Base-by-base conservation (phyloP, 2,329 filamentous ascomycete genomes). In the Ascocoryne sarcoides region DNA sequence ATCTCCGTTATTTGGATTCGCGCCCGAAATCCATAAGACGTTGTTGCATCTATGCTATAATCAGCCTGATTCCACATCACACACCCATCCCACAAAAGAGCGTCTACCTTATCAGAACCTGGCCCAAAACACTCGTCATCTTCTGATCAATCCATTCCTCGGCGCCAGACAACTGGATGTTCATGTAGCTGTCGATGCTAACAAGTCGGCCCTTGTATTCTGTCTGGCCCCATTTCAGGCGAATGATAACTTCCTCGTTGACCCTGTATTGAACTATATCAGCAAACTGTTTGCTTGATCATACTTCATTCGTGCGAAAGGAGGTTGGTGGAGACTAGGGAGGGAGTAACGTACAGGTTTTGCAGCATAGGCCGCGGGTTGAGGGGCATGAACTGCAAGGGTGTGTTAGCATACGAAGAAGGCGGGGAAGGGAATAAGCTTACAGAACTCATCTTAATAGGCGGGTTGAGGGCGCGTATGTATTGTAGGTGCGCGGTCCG, bases 141-240 rank as follows among this genome's bases (percentile, higher is more conserved):
- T 93, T 84, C 53, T 86, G 82, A 60, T 88, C 79, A 59, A 95
- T 84, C 66, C 82, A 95, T 65, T 98, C 92, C 66, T 95, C 85
- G 37, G 90, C 89, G 56, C 83, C 82, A 51, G 81, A 79, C 49
- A 98, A 76, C 68, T 96, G 88, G 50, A 98, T 80, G 70, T 98
- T 98, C 90, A 98, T 96, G 71, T 98, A 98, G 60, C 84, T 88
- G 69, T 98, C 92, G 60, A 94, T 85, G 56, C 84, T 90, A 60
- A 95, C 84, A 48, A 98, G 77, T 51, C 78, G 77, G 62, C 92
- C 92, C 64, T 90, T 93, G 76, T 98, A 98, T 65, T 98, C 92
- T 45, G 87, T 92, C 65, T 95, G 82, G 55, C 87, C 88, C 92
- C 92, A 98, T 75, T 98, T 98, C 50, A 98, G 76, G 56, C 89